Base-by-base conservation (phyloP, 192 early-diverging fungal species). In the Helicostylum pulchrum region DNA sequence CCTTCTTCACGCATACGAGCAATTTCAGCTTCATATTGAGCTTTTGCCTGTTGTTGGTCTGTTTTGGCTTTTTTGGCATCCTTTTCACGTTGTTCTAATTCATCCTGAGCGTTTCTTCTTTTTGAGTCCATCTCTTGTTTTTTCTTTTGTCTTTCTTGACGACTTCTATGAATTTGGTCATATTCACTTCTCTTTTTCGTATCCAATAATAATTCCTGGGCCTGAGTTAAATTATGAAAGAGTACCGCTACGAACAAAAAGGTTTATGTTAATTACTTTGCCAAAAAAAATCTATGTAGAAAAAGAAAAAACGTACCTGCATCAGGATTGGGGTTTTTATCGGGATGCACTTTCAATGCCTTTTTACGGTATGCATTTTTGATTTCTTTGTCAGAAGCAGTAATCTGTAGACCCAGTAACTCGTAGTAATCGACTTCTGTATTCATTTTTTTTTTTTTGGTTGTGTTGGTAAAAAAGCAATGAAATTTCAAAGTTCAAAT, bases 321-420 rank as follows among this genome's bases (percentile, higher is more conserved):
- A 61, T 89, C 87, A 5, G 84, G 78, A 30, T 86, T 74, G 5
- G 84, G 88, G 61, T 91, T 90, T 62, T 95, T 92, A 80, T 97
- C 95, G 10, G 93, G 95, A 53, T 53, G 30, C 1, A 53, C 52
- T 9, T 26, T 15, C 10, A 53, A 32, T 53, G 52, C 21, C 30
- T 53, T 53, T 14, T 14, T 53, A 53, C 52, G 26, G 9, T 53
- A 23, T 2, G 52, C 53, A 46, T 72, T 78, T 51, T 70, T 72
- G 20, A 84, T 80, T 20, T 81, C 76, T 48, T 80, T 74, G 7
- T 65, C 30, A 6, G 71, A 74, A 2, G 71, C 69, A 11, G 70
- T 71, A 39, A 80, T 70, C 7, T 76, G 68, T 11, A 84, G 58
- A 23, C 72, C 79, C 5, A 83, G 64, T 12, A 83, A 51, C 14